Evolutionary conservation across 768 basidiomycete genomes (phyloP), one percentile per base, ranked within the genome.

Genomic region (Sarcomyxa edulis): DNA sequence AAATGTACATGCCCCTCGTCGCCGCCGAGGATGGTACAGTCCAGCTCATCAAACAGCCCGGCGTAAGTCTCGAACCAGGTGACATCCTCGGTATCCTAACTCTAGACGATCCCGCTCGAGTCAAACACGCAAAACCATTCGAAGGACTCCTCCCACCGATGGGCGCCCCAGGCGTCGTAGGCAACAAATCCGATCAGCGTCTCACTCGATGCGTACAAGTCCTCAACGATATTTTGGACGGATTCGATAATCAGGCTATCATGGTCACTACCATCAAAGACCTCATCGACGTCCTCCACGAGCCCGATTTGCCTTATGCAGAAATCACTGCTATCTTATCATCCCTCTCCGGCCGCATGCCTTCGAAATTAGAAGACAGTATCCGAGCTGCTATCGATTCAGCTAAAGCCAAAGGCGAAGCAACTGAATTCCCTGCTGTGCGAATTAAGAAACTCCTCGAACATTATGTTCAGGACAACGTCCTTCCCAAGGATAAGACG

Each of bases 1-100:
- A 99, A 70, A 99, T 98, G 96, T 96, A 96, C 63, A 96, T 99
- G 95, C 93, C 93, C 3, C 78, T 99, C 39, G 81, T 90, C 39
- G 92, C 93, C 5, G 77, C 85, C 3, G 96, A 99, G 59, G 91
- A 95, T 58, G 96, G 96, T 52, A 74, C 84, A 32, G 83, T 94
- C 12, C 93, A 95, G 52, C 80, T 98, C 52, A 90, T 98, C 62
- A 99, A 98, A 65, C 96, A 99, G 59, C 90, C 96, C 40, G 96
- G 96, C 52, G 90, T 94, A 55, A 93, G 90, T 48, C 77, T 99
- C 39, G 90, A 95, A 47, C 91, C 94, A 9, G 96, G 96, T 18
- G 96, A 97, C 60, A 93, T 99, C 40, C 80, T 99, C 42, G 96
- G 96, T 62, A 94, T 98, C 52, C 73, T 98, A 40, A 89, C 92